Evolutionary conservation across 129 eudicot genomes (phyloP), one percentile per base, ranked within the genome.

Genomic region (Ambrosia artemisiifolia): DNA sequence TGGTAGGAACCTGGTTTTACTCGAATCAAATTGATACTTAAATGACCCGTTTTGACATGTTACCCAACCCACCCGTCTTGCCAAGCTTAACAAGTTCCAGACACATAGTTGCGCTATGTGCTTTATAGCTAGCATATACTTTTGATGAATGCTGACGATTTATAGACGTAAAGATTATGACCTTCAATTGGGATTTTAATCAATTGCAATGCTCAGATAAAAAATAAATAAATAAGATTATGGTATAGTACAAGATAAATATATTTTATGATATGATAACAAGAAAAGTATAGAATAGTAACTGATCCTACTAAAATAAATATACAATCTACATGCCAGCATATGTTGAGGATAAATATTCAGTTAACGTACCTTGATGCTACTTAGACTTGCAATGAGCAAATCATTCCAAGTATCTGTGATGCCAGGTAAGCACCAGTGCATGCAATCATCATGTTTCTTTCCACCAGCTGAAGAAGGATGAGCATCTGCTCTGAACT

Each of bases 391-490:
- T 48, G 91, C 85, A 11, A 84, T 44, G 48, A 95, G 75, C 74
- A 89, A 74, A 78, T 92, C 98, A 75, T 92, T 92, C 98, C 98
- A 92, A 32, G 91, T 85, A 85, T 92, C 96, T 0, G 96, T 92
- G 66, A 92, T 65, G 59, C 98, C 98, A n/a, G 98, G 98, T 72
- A 89, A 73, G 84, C 98, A 92, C 98, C 98, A 94, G 77, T 94
- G 99, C 99, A 95, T 95, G 80, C 99, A 95, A 78, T 95, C 99
- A 60, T 88, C 97, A 40, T 95, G 99, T 81, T 87, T 86, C 82
- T 95, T 95, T 70, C 99, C 99, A 67, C 99, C 99, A 72, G 96
- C 87, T 8, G 83, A 72, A 34, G 96, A 85, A 51, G 97, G 99
- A 78, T 95, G 99, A 18, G 87, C 97, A 81, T 95, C 99, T 19